phyloP scores from a whole-genome alignment of 345 rosid species.

The Eucalyptus marginata region DNA sequence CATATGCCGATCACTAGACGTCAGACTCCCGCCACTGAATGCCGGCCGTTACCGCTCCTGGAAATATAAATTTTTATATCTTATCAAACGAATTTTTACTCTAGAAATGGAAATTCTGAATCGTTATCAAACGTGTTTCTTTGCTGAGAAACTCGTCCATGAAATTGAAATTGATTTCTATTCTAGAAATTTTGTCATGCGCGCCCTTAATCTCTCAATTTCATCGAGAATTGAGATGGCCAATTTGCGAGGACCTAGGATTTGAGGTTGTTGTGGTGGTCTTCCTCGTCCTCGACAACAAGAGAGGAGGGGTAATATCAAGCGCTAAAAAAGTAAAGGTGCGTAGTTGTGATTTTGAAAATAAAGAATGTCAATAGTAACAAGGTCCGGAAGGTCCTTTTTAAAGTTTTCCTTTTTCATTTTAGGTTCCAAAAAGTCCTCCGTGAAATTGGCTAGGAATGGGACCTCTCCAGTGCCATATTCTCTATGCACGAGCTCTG shows the following conservation, averaged over 20 bases:
- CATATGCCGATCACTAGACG: too few relatives aligned
- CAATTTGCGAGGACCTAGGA: neutral
- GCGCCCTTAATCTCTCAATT: neutral
- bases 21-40: too few relatives aligned
- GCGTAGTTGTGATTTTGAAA: neutral
- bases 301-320: neutral
- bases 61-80: too few relatives aligned
- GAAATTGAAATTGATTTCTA: too few relatives aligned
- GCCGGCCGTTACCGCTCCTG: too few relatives aligned
- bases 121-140: too few relatives aligned
- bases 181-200: too few relatives aligned
- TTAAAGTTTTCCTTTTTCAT: neutral
- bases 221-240: neutral
- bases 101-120: too few relatives aligned
- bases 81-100: too few relatives aligned
- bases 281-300: neutral
- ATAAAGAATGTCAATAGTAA: neutral
- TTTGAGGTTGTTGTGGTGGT: neutral
- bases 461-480: neutral
- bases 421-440: neutral
- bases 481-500: neutral
- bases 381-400: neutral
- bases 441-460: neutral
- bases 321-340: neutral
- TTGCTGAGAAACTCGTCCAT: too few relatives aligned